A percentile compares a stretch with the other conserved stretches of the same genome.
phyloP scores from a whole-genome alignment of 2,329 filamentous ascomycete species.

The Penicillium vulpinum region DNA sequence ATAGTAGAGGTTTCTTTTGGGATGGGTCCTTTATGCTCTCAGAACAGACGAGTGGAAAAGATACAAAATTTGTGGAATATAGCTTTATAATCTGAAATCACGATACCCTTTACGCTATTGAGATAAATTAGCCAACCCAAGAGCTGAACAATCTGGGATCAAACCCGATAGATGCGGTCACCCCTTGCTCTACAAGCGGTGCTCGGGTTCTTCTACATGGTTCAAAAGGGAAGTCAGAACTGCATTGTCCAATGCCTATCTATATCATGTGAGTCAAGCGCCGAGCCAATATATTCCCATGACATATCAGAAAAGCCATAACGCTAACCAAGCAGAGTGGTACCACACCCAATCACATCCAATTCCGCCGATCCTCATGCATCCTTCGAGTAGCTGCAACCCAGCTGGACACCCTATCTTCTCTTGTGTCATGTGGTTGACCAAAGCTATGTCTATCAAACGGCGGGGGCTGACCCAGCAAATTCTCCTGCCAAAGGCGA shows the following conservation, averaged over 20 bases:
- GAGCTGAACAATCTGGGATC: not conserved
- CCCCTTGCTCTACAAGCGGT: not conserved
- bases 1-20: not conserved
- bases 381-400: conserved; percentile 26
- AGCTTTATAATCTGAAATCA: not conserved
- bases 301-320: not conserved
- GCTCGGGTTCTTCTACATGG: not conserved
- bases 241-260: not conserved
- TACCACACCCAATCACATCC: not conserved
- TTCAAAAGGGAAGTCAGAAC: not conserved
- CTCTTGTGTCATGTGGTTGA: conserved; percentile 8
- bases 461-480: conserved; percentile 26
- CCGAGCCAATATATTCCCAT: not conserved
- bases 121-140: not conserved
- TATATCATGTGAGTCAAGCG: not conserved
- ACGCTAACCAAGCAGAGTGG: not conserved
- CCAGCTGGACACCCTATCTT: conserved; percentile 25
- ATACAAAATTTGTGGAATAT: not conserved
- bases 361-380: conserved; percentile 3
- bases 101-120: not conserved
- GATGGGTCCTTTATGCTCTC: not conserved
- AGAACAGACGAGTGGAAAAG: not conserved
- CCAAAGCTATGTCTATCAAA: conserved; percentile 28
- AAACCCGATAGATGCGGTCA: not conserved
- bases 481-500: not conserved